Evolutionary conservation across 164 flowering plant genomes (phyloP), one percentile per base, ranked within the genome.

Genomic region (Liquidambar formosana): DNA sequence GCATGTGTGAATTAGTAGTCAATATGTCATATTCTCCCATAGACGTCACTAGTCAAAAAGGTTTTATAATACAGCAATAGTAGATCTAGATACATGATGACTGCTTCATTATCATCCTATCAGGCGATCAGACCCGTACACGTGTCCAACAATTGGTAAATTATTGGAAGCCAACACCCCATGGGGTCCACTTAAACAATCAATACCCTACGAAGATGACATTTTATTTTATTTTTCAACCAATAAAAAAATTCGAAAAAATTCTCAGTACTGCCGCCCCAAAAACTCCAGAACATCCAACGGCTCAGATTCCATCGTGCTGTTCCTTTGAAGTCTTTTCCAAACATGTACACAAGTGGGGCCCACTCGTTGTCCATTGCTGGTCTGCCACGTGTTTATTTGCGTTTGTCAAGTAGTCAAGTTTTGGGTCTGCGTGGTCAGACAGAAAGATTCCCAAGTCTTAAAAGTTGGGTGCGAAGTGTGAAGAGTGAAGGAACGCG

Each of bases 131-230:
- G 25, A 62, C 33, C 73, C 63, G 52, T 70, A 41, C 60, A 70
- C 66, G 73, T 70, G 61, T 45, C 61, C 15, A n/a, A 44, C 0
- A 57, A n/a, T n/a, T n/a, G n/a, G n/a, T n/a, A 64, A 57, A 64
- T 65, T 43, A 58, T 72, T 66, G 70, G 74, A 69, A 59, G 6
- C 2, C 41, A 33, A 33, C 41, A 6, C 6, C 41, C 6, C 6
- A 2, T 33, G 41, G 41, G 41, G 2, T 6, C 41, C 6, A 33
- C 41, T 2, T 2, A 33, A 33, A 2, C 41, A 33, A 33, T 33
- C 41, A n/a, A n/a, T 33, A 33, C 41, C 41, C 41, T 33, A 33
- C 41, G 6, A 33, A 33, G 41, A 33, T 33, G 41, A 33, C 4
- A 33, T 33, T 33, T 2, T 6, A 33, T n/a, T n/a, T n/a, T n/a